Conservation (phyloP, 148 eudicot genomes). For the Nepenthes gracilis region DNA sequence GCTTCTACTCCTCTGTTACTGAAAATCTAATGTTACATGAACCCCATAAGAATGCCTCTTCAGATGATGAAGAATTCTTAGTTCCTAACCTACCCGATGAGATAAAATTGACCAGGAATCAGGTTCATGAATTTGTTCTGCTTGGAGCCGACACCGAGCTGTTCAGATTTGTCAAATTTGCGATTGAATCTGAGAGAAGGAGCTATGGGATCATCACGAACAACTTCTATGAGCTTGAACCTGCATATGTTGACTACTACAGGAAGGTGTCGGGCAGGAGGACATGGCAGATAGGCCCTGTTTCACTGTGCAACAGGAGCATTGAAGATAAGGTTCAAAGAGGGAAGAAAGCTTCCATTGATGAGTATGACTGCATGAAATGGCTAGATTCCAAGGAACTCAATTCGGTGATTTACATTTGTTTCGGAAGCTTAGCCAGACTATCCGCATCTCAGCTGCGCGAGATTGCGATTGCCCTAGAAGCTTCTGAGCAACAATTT, state of each 20-base stretch:
- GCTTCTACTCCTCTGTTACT: conserved; percentile 17
- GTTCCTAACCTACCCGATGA: conserved; percentile 29
- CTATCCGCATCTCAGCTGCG: conserved; percentile 15
- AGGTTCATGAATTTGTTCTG: conserved; percentile 5
- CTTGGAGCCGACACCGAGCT: background rate
- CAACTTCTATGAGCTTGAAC: conserved; percentile 62
- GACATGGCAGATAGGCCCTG: conserved; percentile 55
- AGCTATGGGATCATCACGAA: conserved; percentile 47
- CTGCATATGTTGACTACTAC: conserved; percentile 36
- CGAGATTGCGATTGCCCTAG: conserved; percentile 48
- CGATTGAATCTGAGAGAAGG: conserved; percentile 9
- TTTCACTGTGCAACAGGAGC: conserved; percentile 22
- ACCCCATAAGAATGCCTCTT: conserved; percentile 24
- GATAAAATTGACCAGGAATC: conserved; percentile 15
- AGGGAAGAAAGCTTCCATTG: conserved; percentile 25
- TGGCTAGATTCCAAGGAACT: conserved; percentile 55
- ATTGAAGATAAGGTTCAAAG: conserved; percentile 23
- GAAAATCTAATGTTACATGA: conserved; percentile 14
- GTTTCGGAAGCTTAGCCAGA: conserved; percentile 33
- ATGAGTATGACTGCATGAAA: conserved; percentile 31
- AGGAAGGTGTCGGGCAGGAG: conserved; percentile 24
- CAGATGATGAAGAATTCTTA: conserved; percentile 29
- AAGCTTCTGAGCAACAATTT: conserved; percentile 33
- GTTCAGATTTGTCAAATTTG: conserved; percentile 3
- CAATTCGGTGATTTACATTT: conserved; percentile 38